These are phyloP conservation scores for Gliomastix tumulicola DNA, from an alignment of 2,329 filamentous ascomycete genomes.

Conservation along the genomic window DNA sequence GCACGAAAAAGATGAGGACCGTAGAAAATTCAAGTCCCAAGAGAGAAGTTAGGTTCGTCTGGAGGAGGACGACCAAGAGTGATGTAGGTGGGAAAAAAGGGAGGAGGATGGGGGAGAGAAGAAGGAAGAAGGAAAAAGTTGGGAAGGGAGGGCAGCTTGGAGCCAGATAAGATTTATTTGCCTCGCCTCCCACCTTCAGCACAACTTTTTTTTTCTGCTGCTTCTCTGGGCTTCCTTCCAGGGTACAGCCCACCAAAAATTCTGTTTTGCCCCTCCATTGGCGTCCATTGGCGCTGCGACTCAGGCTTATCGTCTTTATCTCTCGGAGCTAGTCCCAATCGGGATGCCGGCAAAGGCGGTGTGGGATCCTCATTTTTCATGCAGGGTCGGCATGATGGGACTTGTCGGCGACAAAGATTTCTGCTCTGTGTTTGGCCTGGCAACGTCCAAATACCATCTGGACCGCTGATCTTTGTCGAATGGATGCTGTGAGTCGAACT, in stretches of 20 bases:
- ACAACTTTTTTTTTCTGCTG: conserved; percentile 9
- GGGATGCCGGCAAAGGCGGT: conserved; percentile 7
- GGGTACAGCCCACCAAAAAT: conserved; percentile 8
- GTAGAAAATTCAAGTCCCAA: conserved; percentile 14
- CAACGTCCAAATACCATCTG: not conserved
- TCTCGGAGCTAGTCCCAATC: conserved; percentile 7
- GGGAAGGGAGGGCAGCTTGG: conserved; percentile 11
- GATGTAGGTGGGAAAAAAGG: conserved; percentile 9
- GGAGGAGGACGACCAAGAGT: conserved; percentile 33
- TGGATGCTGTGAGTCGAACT: not conserved
- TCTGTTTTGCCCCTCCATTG: conserved; percentile 13
- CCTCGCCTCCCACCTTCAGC: conserved; percentile 3
- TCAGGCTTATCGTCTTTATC: conserved; percentile 15
- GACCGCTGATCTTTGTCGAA: not conserved
- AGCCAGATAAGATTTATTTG: conserved; percentile 8
- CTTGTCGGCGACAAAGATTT: not conserved
- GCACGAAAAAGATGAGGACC: conserved; percentile 17
- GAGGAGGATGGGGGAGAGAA: conserved; percentile 18
- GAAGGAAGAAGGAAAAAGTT: conserved; percentile 21
- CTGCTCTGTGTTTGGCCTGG: not conserved
- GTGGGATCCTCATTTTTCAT: conserved; percentile 2
- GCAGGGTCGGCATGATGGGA: not conserved
- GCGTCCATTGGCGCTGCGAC: conserved; percentile 2
- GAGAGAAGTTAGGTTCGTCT: conserved; percentile 32
- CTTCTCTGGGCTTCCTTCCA: conserved; percentile 1